These are phyloP conservation scores for Pyrenophora seminiperda DNA, from an alignment of 2,329 filamentous ascomycete genomes.

Conservation along the genomic window DNA sequence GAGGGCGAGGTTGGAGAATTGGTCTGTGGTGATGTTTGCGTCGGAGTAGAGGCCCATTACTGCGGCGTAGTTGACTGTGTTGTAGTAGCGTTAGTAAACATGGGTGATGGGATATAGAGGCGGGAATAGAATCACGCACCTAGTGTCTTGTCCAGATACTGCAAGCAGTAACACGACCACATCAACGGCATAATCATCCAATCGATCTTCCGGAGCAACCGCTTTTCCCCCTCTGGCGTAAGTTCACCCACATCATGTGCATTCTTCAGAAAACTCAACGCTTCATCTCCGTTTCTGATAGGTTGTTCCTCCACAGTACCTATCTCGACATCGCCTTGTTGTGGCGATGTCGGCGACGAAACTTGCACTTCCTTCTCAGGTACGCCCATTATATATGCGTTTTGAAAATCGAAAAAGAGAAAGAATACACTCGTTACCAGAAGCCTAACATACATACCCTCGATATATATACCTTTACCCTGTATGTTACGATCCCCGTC, in stretches of 20 bases:
- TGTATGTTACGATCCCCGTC: background rate
- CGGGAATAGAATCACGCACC: constrained; percentile 47
- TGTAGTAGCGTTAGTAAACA: background rate
- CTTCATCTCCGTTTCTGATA: constrained; percentile 29
- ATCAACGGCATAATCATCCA: constrained; percentile 51
- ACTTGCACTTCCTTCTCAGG: constrained; percentile 2
- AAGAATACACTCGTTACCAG: too few relatives aligned
- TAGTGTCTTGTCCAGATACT: constrained; percentile 50
- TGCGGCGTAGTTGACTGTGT: constrained; percentile 48
- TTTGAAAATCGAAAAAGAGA: background rate
- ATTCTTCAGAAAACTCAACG: constrained; percentile 29
- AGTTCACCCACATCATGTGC: constrained; percentile 20
- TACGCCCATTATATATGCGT: background rate
- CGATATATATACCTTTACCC: background rate
- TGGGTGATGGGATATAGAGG: background rate
- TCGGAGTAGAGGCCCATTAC: constrained; percentile 51
- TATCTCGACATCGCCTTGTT: constrained; percentile 14
- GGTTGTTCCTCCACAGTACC: constrained; percentile 14
- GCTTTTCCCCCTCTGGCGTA: constrained; percentile 24
- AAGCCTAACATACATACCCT: too few relatives aligned
- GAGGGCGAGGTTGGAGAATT: constrained; percentile 46
- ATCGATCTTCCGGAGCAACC: constrained; percentile 46
- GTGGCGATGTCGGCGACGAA: constrained; percentile 2
- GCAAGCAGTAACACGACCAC: constrained; percentile 47
- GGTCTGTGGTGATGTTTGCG: constrained; percentile 42